Conservation (phyloP, 768 basidiomycete species). For the Tulasnella sp. region DNA sequence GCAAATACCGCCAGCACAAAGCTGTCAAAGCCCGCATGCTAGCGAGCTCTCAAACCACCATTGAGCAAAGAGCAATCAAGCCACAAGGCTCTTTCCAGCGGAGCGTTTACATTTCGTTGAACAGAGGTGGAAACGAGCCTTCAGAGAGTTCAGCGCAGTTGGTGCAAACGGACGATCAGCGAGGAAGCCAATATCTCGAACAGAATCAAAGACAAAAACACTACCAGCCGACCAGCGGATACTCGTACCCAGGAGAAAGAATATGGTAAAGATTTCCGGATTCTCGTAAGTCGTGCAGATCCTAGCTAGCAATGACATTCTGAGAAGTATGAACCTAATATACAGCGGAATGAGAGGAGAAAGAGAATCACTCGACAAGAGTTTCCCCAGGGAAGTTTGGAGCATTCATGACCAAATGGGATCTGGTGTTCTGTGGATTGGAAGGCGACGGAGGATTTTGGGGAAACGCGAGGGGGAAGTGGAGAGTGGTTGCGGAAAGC, state of each 20-base stretch:
- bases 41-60: background rate
- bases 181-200: background rate
- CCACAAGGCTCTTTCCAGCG: background rate
- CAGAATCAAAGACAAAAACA: background rate
- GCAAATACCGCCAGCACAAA: background rate
- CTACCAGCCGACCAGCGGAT: slow-evolving; percentile 7
- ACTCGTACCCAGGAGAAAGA: background rate
- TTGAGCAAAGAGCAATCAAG: background rate
- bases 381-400: background rate
- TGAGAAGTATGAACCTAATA: background rate
- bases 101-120: background rate
- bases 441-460: background rate
- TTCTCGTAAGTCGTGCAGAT: background rate
- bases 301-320: background rate
- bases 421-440: background rate
- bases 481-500: background rate
- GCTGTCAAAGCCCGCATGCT: slow-evolving; percentile 1
- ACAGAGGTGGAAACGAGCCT: background rate
- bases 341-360: background rate
- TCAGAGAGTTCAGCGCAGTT: background rate
- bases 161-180: background rate
- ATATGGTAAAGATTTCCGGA: background rate
- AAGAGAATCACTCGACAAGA: background rate
- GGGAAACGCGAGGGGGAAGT: background rate
- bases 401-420: background rate